A percentile compares a stretch with the other conserved stretches of the same genome.
phyloP scores from a whole-genome alignment of 2,329 filamentous ascomycete species.

The Neurospora sp. region DNA sequence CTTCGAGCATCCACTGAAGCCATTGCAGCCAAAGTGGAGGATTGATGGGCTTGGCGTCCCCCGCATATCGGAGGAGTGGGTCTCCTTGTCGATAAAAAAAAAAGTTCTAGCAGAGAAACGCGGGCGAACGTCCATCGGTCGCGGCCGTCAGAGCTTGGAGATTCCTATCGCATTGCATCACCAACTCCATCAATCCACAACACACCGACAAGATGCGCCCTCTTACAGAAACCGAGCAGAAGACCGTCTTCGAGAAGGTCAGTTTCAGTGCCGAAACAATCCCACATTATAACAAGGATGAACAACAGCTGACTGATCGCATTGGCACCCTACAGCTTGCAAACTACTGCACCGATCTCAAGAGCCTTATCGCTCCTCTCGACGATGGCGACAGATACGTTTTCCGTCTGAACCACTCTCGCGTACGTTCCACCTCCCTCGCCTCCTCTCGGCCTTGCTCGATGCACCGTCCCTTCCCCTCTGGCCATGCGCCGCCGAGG shows the following conservation, averaged over 20 bases:
- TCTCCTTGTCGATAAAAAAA: background rate
- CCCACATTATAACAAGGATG: background rate
- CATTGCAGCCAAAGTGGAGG: background rate
- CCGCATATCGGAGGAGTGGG: background rate
- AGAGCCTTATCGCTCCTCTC: conserved; percentile 69
- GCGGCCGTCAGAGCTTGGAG: background rate
- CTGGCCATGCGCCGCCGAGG: background rate
- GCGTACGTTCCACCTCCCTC: conserved; percentile 7
- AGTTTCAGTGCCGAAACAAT: background rate
- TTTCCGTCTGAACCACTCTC: conserved; percentile 64
- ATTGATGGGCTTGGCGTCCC: conserved; percentile 1
- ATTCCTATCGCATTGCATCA: background rate
- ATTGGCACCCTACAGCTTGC: conserved; percentile 81
- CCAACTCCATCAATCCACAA: conserved; percentile 1
- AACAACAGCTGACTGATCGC: conserved; percentile 37
- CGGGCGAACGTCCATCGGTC: background rate
- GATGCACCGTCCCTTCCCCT: background rate
- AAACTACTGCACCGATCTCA: conserved; percentile 81
- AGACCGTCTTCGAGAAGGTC: conserved; percentile 59
- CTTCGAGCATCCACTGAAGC: background rate
- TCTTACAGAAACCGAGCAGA: conserved; percentile 69
- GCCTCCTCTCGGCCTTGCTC: background rate
- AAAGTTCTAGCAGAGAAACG: background rate
- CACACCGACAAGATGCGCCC: conserved; percentile 54
- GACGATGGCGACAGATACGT: conserved; percentile 70